Conservation (phyloP, 176 grass and related monocot genomes). For the Musa troglodytarum region DNA sequence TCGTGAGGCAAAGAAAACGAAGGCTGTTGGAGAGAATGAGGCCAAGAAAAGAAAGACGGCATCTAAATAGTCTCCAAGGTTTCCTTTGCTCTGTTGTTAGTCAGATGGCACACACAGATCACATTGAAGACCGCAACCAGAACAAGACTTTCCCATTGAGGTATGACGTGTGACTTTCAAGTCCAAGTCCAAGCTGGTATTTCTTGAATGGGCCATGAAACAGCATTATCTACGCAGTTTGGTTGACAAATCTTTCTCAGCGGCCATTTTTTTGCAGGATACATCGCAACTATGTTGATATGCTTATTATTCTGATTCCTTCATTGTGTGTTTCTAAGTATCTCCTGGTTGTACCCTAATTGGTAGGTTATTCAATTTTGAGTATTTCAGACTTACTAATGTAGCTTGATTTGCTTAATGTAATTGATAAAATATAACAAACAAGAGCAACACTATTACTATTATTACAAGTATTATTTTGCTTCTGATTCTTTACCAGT, state of each 20-base stretch:
- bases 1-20: conserved; percentile 68
- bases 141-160: background rate
- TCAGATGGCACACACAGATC: background rate
- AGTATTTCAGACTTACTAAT: no score
- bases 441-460: no score
- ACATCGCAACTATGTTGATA: no score
- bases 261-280: no score
- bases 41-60: conserved; percentile 70
- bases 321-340: no score
- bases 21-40: conserved; percentile 19
- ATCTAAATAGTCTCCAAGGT: conserved; percentile 27
- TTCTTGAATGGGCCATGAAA: background rate
- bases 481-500: no score
- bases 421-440: no score
- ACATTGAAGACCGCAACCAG: background rate
- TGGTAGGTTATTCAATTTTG: no score
- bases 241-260: background rate
- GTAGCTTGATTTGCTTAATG: no score
- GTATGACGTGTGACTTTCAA: background rate
- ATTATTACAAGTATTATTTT: no score
- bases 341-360: no score
- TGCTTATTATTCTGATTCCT: no score
- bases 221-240: background rate
- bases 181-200: background rate
- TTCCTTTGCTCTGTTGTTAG: background rate